phyloP scores from a whole-genome alignment of 2,329 filamentous ascomycete species.

The Apiospora phragmitis region DNA sequence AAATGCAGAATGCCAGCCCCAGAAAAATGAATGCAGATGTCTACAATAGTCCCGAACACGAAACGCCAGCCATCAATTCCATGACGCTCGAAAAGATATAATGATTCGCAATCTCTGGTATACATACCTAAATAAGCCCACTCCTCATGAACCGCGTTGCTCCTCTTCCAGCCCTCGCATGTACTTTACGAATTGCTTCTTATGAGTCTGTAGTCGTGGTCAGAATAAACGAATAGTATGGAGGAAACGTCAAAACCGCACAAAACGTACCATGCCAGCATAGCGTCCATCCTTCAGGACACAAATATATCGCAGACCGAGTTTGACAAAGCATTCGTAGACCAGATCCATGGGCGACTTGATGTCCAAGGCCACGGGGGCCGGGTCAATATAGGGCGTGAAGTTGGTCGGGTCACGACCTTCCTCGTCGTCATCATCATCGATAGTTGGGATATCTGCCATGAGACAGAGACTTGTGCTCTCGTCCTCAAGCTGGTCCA shows the following conservation, averaged over 20 bases:
- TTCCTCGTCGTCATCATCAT: conserved; percentile 61
- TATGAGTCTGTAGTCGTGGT: conserved; percentile 68
- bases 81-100: neutral
- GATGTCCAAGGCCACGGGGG: conserved; percentile 85
- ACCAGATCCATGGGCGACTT: conserved; percentile 91
- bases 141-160: conserved; percentile 24
- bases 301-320: conserved; percentile 90
- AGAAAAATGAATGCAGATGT: neutral
- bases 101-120: neutral
- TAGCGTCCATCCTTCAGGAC: conserved; percentile 82
- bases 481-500: conserved; percentile 82
- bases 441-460: conserved; percentile 64
- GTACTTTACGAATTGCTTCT: conserved; percentile 95
- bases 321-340: conserved; percentile 94
- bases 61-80: neutral
- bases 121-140: neutral
- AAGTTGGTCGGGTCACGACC: conserved; percentile 75
- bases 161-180: conserved; percentile 77
- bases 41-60: neutral
- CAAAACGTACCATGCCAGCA: conserved; percentile 73
- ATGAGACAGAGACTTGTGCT: conserved; percentile 77
- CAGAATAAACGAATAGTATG: neutral
- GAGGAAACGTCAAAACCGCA: conserved; percentile 16
- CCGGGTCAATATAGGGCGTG: conserved; percentile 86
- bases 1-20: conserved; percentile 1